Base-by-base conservation (phyloP, 306 rosid species). In the Astragalus membranaceus region DNA sequence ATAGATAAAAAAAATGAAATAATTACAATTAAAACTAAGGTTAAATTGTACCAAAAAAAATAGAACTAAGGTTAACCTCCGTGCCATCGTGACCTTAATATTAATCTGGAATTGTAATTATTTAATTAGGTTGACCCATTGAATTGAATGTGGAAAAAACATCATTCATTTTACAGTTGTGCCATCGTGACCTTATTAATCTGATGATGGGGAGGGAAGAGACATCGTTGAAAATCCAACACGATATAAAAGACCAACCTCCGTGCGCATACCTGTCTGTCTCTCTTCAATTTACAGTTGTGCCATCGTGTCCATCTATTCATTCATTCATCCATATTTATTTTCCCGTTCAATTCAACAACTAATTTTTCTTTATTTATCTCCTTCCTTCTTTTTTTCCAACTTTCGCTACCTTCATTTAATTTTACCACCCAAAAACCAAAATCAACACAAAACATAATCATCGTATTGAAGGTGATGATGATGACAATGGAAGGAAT, bases 401-500 rank as follows among this genome's bases (percentile, higher is more conserved):
- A 29, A 10, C 7, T 32, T 57, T 70, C 42, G 55, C 49, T 58
- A 32, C 42, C 26, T 72, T 63, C 50, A 47, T 68, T 64, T 61
- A 29, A 33, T n/a, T 65, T 42, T 52, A 57, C 54, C 64, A 42
- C 15, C 72, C 32, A 12, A 15, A 48, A 7, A 3, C 20, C 0
- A 13, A 4, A 33, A 2, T 16, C 12, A 39, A 6, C 29, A n/a
- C n/a, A 13, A 36, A 16, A 35, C 46, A 13, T 13, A 14, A 15
- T 6, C 20, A 8, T 67, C 7, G 30, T 3, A 43, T 64, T 10
- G 23, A 17, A 11, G 26, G 10, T 68, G 85, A 92, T 77, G 92
- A 88, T 80, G 92, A 82, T 79, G 87, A 87, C 92, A 53, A 87
- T 82, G 92, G 92, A 89, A 82, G 99, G 95, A 29, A 84, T 82